Base-by-base conservation (phyloP, 2,329 filamentous ascomycete genomes). In the Aspergillus felis region DNA sequence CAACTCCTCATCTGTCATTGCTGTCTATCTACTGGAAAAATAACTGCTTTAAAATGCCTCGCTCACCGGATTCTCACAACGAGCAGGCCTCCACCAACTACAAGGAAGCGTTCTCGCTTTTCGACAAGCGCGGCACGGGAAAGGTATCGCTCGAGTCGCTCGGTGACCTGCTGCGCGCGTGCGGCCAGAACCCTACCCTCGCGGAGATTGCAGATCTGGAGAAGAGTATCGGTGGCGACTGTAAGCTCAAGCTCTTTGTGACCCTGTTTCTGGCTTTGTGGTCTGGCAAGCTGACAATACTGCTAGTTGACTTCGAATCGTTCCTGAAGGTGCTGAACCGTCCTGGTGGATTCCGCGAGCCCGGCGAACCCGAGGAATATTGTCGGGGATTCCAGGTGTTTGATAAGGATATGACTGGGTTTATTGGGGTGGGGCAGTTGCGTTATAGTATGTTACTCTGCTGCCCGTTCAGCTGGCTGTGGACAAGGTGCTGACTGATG, bases 41-140 rank as follows among this genome's bases (percentile, higher is more conserved):
- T 6, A 3, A 12, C 4, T 6, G 32, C 2, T 35, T 35, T 17
- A 38, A 66, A 57, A 71, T 68, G 63, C 60, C 66, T 51, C 58
- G 59, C 66, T 66, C 66, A 64, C 61, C 61, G 14, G 49, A 61
- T 46, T 25, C 35, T 48, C 54, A 66, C 51, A 51, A 68, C 61
- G 69, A 73, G 41, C 84, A 87, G 85, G 83, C 85, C 74, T 86
- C 85, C 61, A 97, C 93, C 81, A 97, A 99, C 88, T 99, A 97
- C 91, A 97, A 97, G 84, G 94, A 99, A 88, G 94, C 94, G 68
- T 99, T 99, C 80, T 92, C 92, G 71, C 90, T 99, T 76, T 99
- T 97, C 83, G 94, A 99, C 84, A 97, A 97, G 87, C 93, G 94
- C 77, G 94, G 94, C 74, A 96, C 91, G 74, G 92, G 93, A 73